phyloP scores from a whole-genome alignment of 305 asterid genomes.

The Coffea humblotiana region DNA sequence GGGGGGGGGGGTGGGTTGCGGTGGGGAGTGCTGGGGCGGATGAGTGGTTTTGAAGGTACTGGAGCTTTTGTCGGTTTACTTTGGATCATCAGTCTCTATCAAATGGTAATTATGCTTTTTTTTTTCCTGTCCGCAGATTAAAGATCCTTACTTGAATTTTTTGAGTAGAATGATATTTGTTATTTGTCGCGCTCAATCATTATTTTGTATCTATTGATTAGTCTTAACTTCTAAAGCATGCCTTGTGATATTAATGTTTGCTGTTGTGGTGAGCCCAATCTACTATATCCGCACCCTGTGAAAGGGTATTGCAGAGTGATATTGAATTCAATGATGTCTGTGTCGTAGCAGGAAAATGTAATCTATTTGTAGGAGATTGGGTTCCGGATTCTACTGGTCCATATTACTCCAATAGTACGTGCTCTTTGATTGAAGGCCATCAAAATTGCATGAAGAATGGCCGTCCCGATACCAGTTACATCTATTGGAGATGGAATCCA shows the following conservation, averaged over 20 bases:
- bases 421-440: constrained; percentile 59
- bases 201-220: background rate
- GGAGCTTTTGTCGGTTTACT: background rate
- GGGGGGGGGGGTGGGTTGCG: too few species aligned
- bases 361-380: constrained; percentile 77
- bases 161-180: background rate
- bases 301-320: constrained; percentile 1
- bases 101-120: background rate
- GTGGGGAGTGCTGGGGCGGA: background rate
- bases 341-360: constrained; percentile 49
- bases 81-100: background rate
- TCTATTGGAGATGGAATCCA: constrained; percentile 83
- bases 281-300: background rate
- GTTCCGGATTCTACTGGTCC: constrained; percentile 63
- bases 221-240: background rate
- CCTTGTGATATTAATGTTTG: background rate
- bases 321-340: background rate
- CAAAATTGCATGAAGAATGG: constrained; percentile 85
- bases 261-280: background rate
- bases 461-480: constrained; percentile 60
- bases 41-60: background rate
- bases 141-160: background rate
- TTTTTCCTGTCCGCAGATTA: background rate
- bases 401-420: constrained; percentile 55
- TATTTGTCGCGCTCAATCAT: background rate